phyloP scores from a whole-genome alignment of 139 green algal genomes.

The Edaphochlamys debaryana region DNA sequence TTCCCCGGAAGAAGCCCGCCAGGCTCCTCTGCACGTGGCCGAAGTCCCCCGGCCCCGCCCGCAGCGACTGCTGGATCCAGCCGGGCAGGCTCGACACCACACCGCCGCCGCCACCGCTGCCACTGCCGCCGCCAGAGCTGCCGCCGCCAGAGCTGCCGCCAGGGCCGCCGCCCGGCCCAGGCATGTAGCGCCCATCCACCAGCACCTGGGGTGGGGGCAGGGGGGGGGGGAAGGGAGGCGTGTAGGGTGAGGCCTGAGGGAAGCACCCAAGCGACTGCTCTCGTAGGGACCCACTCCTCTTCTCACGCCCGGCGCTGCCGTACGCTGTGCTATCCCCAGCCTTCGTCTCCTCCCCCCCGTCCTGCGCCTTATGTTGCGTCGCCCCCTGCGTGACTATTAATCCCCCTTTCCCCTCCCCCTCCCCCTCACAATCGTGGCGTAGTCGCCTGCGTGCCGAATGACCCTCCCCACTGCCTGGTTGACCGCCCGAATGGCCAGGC shows the following conservation, averaged over 20 bases:
- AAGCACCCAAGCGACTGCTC: too few relatives aligned
- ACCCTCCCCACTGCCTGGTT: slow-evolving; percentile 57
- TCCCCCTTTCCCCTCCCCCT: too few relatives aligned
- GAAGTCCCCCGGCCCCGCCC: slow-evolving; percentile 38
- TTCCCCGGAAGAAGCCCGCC: slow-evolving; percentile 36
- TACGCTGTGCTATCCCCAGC: too few relatives aligned
- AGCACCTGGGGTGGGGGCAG: too few relatives aligned
- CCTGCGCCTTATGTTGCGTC: too few relatives aligned
- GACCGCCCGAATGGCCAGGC: slow-evolving; percentile 61
- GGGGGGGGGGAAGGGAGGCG: too few relatives aligned
- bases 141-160: not conserved
- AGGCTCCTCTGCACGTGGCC: slow-evolving; percentile 36
- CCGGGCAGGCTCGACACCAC: slow-evolving; percentile 73
- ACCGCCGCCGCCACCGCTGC: not conserved
- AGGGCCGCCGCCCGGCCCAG: not conserved
- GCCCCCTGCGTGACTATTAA: too few relatives aligned
- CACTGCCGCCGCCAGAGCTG: not conserved
- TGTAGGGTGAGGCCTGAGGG: too few relatives aligned
- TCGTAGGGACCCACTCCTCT: too few relatives aligned
- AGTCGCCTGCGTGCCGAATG: slow-evolving; percentile 87
- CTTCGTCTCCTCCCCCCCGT: too few relatives aligned
- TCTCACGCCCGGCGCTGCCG: too few relatives aligned
- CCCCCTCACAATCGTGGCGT: slow-evolving; percentile 88
- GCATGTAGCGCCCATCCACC: slow-evolving; percentile 82
- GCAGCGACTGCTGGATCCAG: slow-evolving; percentile 74